Percentiles rank a stretch among this genome's conserved stretches.
Conservation (phyloP, 106 monocot species). For the Dioscorea dumetorum region DNA sequence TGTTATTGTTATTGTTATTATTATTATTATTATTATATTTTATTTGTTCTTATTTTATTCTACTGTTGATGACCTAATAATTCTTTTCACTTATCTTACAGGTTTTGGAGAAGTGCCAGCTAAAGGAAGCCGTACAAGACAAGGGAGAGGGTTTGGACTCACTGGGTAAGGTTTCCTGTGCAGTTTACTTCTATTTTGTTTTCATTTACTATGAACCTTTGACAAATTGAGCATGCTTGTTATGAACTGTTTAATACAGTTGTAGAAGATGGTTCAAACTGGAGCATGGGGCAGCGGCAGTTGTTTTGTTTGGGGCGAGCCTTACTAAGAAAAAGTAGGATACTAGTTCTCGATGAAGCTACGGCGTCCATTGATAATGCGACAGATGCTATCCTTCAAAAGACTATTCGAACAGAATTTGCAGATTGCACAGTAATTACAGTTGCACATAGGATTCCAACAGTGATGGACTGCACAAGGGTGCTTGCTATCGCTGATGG, state of each 20-base stretch:
- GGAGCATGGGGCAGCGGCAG: slow-evolving; percentile 96
- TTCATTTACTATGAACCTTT: no score
- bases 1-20: neutral
- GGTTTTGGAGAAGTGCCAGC: slow-evolving; percentile 91
- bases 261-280: slow-evolving; percentile 88
- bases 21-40: neutral
- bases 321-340: slow-evolving; percentile 62
- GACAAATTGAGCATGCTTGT: no score
- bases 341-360: slow-evolving; percentile 91
- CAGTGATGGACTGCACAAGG: slow-evolving; percentile 88
- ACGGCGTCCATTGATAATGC: slow-evolving; percentile 95
- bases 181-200: no score
- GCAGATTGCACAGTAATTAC: slow-evolving; percentile 79
- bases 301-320: slow-evolving; percentile 90
- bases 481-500: slow-evolving; percentile 88
- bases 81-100: slow-evolving; percentile 1
- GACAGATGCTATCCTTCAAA: slow-evolving; percentile 86
- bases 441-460: slow-evolving; percentile 89
- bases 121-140: slow-evolving; percentile 65
- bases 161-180: slow-evolving; percentile 32
- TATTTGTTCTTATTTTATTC: neutral
- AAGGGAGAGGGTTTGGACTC: slow-evolving; percentile 71
- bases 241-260: slow-evolving; percentile 20
- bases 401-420: slow-evolving; percentile 81
- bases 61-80: neutral